phyloP scores from a whole-genome alignment of 2,329 filamentous ascomycete species.

The Trichophyton verrucosum region DNA sequence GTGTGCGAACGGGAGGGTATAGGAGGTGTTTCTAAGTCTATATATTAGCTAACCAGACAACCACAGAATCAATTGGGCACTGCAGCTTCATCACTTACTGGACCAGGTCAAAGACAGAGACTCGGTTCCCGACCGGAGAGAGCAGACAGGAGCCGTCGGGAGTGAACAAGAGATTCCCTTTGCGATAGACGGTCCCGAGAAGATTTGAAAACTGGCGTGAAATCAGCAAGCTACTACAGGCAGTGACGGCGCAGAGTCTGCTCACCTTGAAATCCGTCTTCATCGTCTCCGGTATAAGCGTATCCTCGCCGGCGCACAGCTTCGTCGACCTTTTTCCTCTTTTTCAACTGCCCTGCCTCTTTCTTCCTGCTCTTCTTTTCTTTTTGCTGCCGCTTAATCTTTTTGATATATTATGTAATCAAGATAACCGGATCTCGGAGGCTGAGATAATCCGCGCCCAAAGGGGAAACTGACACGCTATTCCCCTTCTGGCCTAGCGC shows the following conservation, averaged over 20 bases:
- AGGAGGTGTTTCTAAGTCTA: slow-evolving; percentile 30
- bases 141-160: slow-evolving; percentile 91
- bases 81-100: slow-evolving; percentile 50
- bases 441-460: slow-evolving; percentile 20
- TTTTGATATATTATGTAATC: background rate
- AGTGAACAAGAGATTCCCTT: slow-evolving; percentile 93
- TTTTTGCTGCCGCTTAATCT: background rate
- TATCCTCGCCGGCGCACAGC: slow-evolving; percentile 5
- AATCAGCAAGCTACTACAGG: slow-evolving; percentile 16
- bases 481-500: slow-evolving; percentile 19
- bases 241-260: background rate
- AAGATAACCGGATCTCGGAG: background rate
- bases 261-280: slow-evolving; percentile 96
- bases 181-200: slow-evolving; percentile 93
- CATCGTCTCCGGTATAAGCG: slow-evolving; percentile 44
- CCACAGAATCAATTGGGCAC: background rate
- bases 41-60: slow-evolving; percentile 1
- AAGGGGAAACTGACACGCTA: slow-evolving; percentile 14
- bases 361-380: background rate
- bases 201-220: slow-evolving; percentile 82
- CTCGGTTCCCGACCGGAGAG: slow-evolving; percentile 90
- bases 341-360: background rate
- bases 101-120: slow-evolving; percentile 90
- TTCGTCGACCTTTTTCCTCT: background rate
- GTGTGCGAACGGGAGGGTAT: slow-evolving; percentile 61